A percentile compares a stretch with the other conserved stretches of the same genome.
These are phyloP conservation scores for Acidiella bohemica DNA, from an alignment of 495 filamentous ascomycete genomes.

Conservation along the genomic window DNA sequence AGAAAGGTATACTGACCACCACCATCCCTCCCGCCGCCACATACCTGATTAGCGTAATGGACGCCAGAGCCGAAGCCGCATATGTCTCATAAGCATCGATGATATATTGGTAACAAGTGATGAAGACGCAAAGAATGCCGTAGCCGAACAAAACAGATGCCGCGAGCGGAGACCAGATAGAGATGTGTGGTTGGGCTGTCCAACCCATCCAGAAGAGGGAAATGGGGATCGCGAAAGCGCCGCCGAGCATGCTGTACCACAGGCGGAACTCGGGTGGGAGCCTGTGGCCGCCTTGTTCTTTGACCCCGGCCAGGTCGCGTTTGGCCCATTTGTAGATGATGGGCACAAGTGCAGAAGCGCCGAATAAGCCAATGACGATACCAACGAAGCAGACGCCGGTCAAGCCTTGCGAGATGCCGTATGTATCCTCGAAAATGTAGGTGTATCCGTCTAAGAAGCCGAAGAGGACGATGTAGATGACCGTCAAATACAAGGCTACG, in stretches of 20 bases:
- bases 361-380: slow-evolving; percentile 42
- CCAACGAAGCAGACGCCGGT: slow-evolving; percentile 46
- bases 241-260: slow-evolving; percentile 39
- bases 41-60: slow-evolving; percentile 25
- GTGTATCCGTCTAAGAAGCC: slow-evolving; percentile 53
- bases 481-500: slow-evolving; percentile 45
- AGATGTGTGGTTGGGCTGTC: slow-evolving; percentile 28
- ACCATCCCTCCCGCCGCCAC: slow-evolving; percentile 29
- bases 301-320: slow-evolving; percentile 30
- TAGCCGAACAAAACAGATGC: slow-evolving; percentile 41
- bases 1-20: slow-evolving; percentile 37
- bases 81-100: slow-evolving; percentile 26
- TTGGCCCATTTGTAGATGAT: slow-evolving; percentile 43
- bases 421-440: slow-evolving; percentile 47
- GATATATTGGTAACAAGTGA: slow-evolving; percentile 26
- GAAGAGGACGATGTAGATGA: slow-evolving; percentile 55
- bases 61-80: slow-evolving; percentile 22
- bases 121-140: slow-evolving; percentile 29
- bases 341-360: slow-evolving; percentile 36
- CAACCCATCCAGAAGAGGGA: slow-evolving; percentile 47
- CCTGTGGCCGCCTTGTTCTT: slow-evolving; percentile 25
- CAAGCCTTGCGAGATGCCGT: slow-evolving; percentile 39
- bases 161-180: slow-evolving; percentile 40
- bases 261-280: slow-evolving; percentile 44
- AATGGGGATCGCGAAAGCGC: slow-evolving; percentile 37